These are phyloP conservation scores for Tuber melanosporum DNA, from an alignment of 495 filamentous ascomycete species.

Conservation along the genomic window DNA sequence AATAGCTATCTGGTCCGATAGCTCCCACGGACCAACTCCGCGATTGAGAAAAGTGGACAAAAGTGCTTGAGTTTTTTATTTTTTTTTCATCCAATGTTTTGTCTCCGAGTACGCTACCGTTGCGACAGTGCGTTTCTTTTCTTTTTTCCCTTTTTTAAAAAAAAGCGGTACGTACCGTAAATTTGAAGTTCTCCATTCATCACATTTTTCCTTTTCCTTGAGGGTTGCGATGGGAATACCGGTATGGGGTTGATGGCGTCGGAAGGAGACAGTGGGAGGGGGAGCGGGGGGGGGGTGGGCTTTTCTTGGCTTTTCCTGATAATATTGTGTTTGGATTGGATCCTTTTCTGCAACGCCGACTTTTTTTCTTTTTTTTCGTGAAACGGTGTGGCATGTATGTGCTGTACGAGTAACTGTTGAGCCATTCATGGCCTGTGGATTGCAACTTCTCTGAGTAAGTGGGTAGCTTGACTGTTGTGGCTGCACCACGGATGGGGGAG, in stretches of 20 bases:
- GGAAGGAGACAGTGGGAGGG: too few species aligned
- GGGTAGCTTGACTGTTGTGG: not conserved
- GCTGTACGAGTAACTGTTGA: not conserved
- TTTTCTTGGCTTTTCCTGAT: too few species aligned
- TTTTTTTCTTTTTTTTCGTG: not conserved
- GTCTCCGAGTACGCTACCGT: not conserved
- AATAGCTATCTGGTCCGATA: not conserved
- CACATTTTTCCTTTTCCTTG: not conserved
- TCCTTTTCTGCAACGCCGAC: not conserved
- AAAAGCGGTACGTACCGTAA: not conserved
- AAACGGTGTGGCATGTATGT: slow-evolving; percentile 1
- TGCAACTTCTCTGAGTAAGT: not conserved
- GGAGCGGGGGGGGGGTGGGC: too few species aligned
- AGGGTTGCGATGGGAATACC: too few species aligned
- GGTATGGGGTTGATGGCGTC: too few species aligned
- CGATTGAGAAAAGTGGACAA: not conserved
- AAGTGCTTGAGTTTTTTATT: too few species aligned
- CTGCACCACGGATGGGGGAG: not conserved
- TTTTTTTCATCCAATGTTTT: not conserved
- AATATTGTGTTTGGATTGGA: too few species aligned
- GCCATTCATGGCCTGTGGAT: not conserved
- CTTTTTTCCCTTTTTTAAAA: not conserved
- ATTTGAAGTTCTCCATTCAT: not conserved
- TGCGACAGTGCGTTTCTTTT: not conserved
- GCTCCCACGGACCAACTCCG: not conserved